Evolutionary conservation across 2,329 filamentous ascomycete species (phyloP), one percentile per base, ranked within the genome.

Genomic region (Phyllosticta citriasiana): DNA sequence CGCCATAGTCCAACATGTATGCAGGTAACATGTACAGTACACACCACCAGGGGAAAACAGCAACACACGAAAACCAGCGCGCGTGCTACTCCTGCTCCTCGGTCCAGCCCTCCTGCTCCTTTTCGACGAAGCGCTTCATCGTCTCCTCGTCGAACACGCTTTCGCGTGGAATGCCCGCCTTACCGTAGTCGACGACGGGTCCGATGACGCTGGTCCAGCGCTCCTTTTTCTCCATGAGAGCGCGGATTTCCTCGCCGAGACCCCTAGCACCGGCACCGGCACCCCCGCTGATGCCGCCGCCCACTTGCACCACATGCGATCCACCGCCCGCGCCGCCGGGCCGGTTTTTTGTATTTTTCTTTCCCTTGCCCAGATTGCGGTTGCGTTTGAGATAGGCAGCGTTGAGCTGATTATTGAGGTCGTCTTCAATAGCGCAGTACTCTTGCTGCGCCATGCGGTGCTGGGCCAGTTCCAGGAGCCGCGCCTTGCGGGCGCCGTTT

Each of bases 391-490:
- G 85, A 71, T 97, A 99, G 3, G 94, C 93, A 57, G 90, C 88
- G 71, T 97, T 92, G 52, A 97, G 91, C 72, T 97, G 94, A 52
- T 87, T 86, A 78, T 99, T 94, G 24, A 99, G 85, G 72, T 99
- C 94, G 72, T 99, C 94, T 57, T 95, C 87, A 67, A 99, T 99
- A 61, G 91, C 97, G 73, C 88, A 88, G 78, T 96, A 99, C 73
- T 99, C 94, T 71, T 99, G 94, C 76, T 94, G 87, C 0, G 94
- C 94, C 84, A 99, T 93, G 66, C 91, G 87, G 72, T 96, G 92
- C 67, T 91, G 88, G 7, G 94, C 90, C 27, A 97, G 82, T 47
- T 97, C 92, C 1, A 90, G 85, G 10, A 99, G 80, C 2, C 92
- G 85, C 6, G 90, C 82, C 75, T 97, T 97, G 64, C 91, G 88